Base-by-base conservation (phyloP, 1,284 basidiomycete genomes). In the Puccinia triticina region DNA sequence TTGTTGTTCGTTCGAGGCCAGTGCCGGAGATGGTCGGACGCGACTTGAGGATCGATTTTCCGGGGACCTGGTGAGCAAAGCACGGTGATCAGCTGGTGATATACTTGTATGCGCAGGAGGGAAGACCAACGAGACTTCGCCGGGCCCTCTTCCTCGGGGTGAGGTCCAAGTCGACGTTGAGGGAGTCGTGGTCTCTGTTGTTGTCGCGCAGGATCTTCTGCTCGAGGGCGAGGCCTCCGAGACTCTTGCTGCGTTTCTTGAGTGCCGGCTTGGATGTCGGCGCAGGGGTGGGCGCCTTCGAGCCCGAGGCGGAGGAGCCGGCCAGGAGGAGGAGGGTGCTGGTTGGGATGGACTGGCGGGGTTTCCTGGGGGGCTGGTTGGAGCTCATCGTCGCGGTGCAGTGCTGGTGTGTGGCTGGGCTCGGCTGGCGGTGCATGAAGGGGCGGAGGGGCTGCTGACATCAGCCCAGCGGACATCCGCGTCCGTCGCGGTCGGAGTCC, bases 31-130 rank as follows among this genome's bases (percentile, higher is more conserved):
- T 18, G 14, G 79, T 82, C 18, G 79, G 79, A 37, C 79, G 79
- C 26, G 71, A 74, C 64, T 81, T 82, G 55, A 82, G 71, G 50
- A 82, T 82, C 32, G 79, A 82, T 66, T 82, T 82, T 14, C 79
- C 79, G 16, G 79, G 79, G 23, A 82, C 53, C 79, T 82, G 53
- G 26, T 14, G 37, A 59, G 32, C 3, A 14, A 50, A 16, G 11
- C 23, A 12, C 11, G 37, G 16, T 18, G 11, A 48, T 37, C 26
- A 43, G 46, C 34, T 61, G 67, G 18, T 2, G 18, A n/a, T 69
- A 10, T 59, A 1, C 34, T 40, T 1, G 21, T 40, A 21, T 8
- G 40, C 7, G 50, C 3, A 7, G 4, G 46, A 16, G 26, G 43
- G n/a, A 23, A 48, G 57, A 55, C 79, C 46, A 16, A 82, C 79